These are phyloP conservation scores for Chamaenerion angustifolium DNA, from an alignment of 345 rosid genomes.

Conservation along the genomic window DNA sequence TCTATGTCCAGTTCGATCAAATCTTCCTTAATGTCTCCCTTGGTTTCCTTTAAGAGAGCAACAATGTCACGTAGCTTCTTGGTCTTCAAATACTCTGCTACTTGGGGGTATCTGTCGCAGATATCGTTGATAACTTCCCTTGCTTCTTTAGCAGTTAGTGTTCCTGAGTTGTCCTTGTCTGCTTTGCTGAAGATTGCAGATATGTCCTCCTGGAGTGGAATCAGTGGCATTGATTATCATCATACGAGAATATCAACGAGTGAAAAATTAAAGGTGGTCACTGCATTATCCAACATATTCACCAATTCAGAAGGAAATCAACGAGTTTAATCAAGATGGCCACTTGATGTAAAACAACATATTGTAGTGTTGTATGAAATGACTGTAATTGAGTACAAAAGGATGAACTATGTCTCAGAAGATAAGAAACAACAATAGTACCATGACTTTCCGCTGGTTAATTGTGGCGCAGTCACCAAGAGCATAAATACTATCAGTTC, in stretches of 20 bases:
- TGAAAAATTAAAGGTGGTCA: no score
- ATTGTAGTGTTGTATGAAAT: no score
- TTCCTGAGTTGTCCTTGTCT: slow-evolving; percentile 86
- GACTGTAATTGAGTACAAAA: no score
- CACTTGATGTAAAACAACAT: no score
- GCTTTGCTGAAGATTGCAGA: slow-evolving; percentile 76
- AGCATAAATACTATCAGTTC: slow-evolving; percentile 52
- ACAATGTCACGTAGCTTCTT: slow-evolving; percentile 46
- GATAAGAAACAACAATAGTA: slow-evolving; percentile 10
- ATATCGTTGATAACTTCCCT: slow-evolving; percentile 64
- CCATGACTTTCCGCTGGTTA: slow-evolving; percentile 97
- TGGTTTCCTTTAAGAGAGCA: slow-evolving; percentile 54
- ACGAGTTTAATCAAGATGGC: no score
- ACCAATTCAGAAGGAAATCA: background rate
- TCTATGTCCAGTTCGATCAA: slow-evolving; percentile 59
- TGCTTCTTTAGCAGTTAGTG: slow-evolving; percentile 65
- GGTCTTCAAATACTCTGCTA: slow-evolving; percentile 70
- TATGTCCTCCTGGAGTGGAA: slow-evolving; percentile 52
- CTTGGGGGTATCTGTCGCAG: slow-evolving; percentile 83
- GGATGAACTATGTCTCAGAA: background rate
- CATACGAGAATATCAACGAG: slow-evolving; percentile 1
- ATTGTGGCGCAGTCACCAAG: slow-evolving; percentile 97
- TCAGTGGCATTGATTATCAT: no score
- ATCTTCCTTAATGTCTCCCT: slow-evolving; percentile 45
- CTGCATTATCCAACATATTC: background rate